Base-by-base conservation (phyloP, 768 basidiomycete species). In the Kwoniella heveanensis region DNA sequence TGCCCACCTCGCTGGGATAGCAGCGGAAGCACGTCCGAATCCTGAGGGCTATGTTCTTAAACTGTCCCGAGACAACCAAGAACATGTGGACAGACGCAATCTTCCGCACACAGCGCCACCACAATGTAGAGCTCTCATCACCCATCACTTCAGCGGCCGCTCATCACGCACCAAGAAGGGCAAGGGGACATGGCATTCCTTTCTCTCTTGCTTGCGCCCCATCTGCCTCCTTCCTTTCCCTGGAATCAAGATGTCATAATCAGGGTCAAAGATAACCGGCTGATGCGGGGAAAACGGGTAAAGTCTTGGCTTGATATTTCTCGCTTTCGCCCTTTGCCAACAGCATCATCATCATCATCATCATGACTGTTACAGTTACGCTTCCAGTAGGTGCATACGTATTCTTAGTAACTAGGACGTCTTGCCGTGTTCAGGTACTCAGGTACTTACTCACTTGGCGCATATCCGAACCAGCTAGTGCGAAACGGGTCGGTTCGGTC, bases 221-320 rank as follows among this genome's bases (percentile, higher is more conserved):
- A 13, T 6, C 32, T 17, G 39, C 19, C 19, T 9, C 8, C 15
- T 19, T 44, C 32, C 32, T 13, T 32, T 32, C 32, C 32, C 32
- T 32, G 32, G n/a, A 32, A 32, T 13, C 10, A 44, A 44, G 39
- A 44, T 44, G 39, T 44, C 39, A 44, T 44, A 44, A 19, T 44
- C 39, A 44, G 39, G 39, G 39, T 17, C 3, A 9, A 9, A 10
- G 39, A 44, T 44, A 19, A 44, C 39, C 39, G 39, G 39, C 15
- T 44, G 39, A 44, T 44, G 39, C 39, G 39, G 39, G 39, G 39
- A 44, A 44, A 32, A 32, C 32, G 32, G 32, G 32, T 32, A 32
- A 32, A 32, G 13, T 6, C 32, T 36, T 13, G 32, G 32, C 13
- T 36, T 36, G 6, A 6, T 36, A 7, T 36, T 36, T 36, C 13